Percentiles rank a stretch among this genome's conserved stretches.
phyloP scores from a whole-genome alignment of 345 rosid genomes.

The Eucalyptus sp. region DNA sequence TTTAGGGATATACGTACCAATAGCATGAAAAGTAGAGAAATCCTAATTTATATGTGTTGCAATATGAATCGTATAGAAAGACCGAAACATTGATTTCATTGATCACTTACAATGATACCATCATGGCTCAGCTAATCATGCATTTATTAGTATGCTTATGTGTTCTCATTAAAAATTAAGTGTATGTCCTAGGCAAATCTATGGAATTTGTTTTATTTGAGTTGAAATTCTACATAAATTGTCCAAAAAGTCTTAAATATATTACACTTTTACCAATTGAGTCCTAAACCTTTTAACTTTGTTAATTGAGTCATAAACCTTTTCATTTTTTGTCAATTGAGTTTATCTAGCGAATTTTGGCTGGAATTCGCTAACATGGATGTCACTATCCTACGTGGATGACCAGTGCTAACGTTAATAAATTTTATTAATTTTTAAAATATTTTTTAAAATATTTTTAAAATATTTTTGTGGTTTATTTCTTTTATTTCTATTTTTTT shows the following conservation, averaged over 20 bases:
- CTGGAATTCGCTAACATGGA: too few relatives aligned
- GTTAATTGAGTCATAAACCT: fast-evolving
- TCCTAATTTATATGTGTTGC: background rate
- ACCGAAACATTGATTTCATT: background rate
- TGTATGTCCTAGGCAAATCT: background rate
- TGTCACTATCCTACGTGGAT: fast-evolving
- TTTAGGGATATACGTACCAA: background rate
- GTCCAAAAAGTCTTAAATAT: too few relatives aligned
- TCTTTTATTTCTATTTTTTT: too few relatives aligned
- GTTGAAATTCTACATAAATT: background rate
- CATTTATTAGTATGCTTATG: background rate
- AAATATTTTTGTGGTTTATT: too few relatives aligned
- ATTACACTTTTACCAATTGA: too few relatives aligned
- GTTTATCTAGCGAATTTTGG: too few relatives aligned
- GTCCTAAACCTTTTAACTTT: too few relatives aligned
- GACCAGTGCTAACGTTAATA: fast-evolving
- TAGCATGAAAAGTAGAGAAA: background rate
- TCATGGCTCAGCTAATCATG: background rate
- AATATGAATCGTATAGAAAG: background rate
- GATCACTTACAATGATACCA: background rate
- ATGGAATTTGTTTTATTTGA: background rate
- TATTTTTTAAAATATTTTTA: too few relatives aligned
- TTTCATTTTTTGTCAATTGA: too few relatives aligned
- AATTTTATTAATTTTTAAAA: too few relatives aligned
- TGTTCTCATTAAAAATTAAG: background rate